Percentiles rank a stretch among this genome's conserved stretches.
phyloP scores from a whole-genome alignment of 2,329 filamentous ascomycete genomes.

The Beauveria scarabaeidicola region DNA sequence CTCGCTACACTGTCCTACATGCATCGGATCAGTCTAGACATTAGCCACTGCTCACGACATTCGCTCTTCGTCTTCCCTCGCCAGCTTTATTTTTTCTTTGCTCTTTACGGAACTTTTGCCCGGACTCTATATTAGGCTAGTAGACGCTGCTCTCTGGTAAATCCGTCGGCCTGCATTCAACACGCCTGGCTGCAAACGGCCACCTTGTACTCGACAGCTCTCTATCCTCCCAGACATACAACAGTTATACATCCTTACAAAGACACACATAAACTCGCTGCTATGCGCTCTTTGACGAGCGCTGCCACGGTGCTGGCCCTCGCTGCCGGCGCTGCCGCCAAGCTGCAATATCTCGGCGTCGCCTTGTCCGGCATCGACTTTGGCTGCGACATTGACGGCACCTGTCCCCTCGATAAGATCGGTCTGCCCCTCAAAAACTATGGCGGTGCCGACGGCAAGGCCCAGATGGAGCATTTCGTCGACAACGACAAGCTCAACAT shows the following conservation, averaged over 20 bases:
- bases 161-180: too few relatives aligned
- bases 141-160: too few relatives aligned
- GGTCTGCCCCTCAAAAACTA: conserved; percentile 26
- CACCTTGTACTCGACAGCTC: too few relatives aligned
- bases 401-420: conserved; percentile 27
- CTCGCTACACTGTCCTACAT: background rate
- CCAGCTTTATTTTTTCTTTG: background rate
- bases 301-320: conserved; percentile 11
- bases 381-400: conserved; percentile 38
- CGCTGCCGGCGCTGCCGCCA: conserved; percentile 5
- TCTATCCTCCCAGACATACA: background rate
- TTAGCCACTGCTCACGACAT: background rate
- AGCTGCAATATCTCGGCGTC: conserved; percentile 23
- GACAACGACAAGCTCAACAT: conserved; percentile 43
- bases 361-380: conserved; percentile 41
- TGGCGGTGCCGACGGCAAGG: conserved; percentile 21
- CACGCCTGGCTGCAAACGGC: too few relatives aligned
- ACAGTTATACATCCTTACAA: background rate
- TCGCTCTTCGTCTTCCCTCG: background rate
- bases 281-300: conserved; percentile 10
- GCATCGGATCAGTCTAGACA: background rate
- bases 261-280: background rate
- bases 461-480: conserved; percentile 50
- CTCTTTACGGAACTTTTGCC: too few relatives aligned
- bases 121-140: too few relatives aligned